Base-by-base conservation (phyloP, 2,329 filamentous ascomycete species). In the Venturia pyrina region DNA sequence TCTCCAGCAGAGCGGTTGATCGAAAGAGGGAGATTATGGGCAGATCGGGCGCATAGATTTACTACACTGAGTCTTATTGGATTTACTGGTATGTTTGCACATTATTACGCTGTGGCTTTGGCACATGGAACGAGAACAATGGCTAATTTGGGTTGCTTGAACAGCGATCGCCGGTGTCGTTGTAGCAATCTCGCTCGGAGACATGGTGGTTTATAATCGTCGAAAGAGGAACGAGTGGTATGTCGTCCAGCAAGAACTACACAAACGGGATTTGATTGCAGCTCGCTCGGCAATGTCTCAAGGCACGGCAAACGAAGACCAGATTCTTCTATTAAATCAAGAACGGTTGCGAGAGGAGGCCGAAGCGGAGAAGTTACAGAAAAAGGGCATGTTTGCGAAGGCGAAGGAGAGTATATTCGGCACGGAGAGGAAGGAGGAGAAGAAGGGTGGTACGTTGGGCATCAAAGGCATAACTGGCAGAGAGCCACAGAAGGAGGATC, bases 181-280 rank as follows among this genome's bases (percentile, higher is more conserved):
- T 57, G 86, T 85, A 46, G 80, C 84, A 48, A 87, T 88, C 73
- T 86, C 87, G 11, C 81, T 87, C 69, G 81, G 84, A 67, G 87
- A 88, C 71, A 84, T 89, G 79, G 80, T 89, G 66, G 75, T 87
- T 67, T 86, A 89, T 77, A 89, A 89, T 74, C 83, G 87, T 65
- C 80, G 83, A 67, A 86, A 88, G 78, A 80, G 83, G 66, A 80
- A 80, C 46, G 83, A 88, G 68, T 89, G 82, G 79, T 81, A 86
- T 68, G 81, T 77, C 57, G 76, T 81, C 68, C 77, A 86, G 71
- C 77, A 82, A 69, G 76, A 76, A 61, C 73, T 80, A 70, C 76
- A 75, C 60, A 75, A 75, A 63, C 73, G 72, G 63, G 76, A 78
- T 46, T 72, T 83, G 53, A 73, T 74, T 60, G 74, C 75, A 59